These are phyloP conservation scores for Fusarium sp. DNA, from an alignment of 2,329 filamentous ascomycete genomes.

Conservation along the genomic window DNA sequence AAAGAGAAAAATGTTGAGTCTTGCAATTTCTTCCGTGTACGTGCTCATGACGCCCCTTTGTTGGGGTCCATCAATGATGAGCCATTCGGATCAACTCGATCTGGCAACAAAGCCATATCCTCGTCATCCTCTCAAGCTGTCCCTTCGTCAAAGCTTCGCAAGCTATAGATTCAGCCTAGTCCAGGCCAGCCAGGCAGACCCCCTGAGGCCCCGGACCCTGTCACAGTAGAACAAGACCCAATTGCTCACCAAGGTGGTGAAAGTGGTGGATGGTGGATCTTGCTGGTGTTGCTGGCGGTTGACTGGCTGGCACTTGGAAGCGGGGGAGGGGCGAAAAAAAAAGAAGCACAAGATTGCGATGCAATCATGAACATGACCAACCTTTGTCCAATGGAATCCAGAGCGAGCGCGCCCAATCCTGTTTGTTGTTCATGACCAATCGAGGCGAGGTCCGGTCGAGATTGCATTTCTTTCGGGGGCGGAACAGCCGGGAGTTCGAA, in stretches of 20 bases:
- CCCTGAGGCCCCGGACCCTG: constrained; percentile 22
- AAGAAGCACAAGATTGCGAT: constrained; percentile 22
- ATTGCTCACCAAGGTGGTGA: constrained; percentile 19
- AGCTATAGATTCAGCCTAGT: constrained; percentile 8
- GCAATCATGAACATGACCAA: constrained; percentile 27
- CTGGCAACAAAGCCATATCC: background rate
- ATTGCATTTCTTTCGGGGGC: background rate
- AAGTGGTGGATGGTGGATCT: constrained; percentile 38
- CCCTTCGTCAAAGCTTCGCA: background rate
- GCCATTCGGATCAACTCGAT: background rate
- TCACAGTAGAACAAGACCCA: constrained; percentile 26
- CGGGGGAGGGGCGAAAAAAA: constrained; percentile 40
- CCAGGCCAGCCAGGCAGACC: background rate
- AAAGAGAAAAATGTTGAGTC: background rate
- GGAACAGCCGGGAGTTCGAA: constrained; percentile 1
- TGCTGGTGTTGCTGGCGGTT: constrained; percentile 22
- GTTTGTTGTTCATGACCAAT: constrained; percentile 6
- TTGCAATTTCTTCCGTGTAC: background rate
- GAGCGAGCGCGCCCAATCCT: constrained; percentile 6
- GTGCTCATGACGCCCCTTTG: background rate
- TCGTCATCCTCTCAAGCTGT: background rate
- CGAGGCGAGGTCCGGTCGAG: background rate
- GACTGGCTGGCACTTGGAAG: constrained; percentile 28
- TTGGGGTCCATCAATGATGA: background rate
- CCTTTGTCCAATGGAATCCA: constrained; percentile 25